A percentile compares a stretch with the other conserved stretches of the same genome.
Conservation (phyloP, 2,329 filamentous ascomycete genomes). For the Trichoderma atroviride region DNA sequence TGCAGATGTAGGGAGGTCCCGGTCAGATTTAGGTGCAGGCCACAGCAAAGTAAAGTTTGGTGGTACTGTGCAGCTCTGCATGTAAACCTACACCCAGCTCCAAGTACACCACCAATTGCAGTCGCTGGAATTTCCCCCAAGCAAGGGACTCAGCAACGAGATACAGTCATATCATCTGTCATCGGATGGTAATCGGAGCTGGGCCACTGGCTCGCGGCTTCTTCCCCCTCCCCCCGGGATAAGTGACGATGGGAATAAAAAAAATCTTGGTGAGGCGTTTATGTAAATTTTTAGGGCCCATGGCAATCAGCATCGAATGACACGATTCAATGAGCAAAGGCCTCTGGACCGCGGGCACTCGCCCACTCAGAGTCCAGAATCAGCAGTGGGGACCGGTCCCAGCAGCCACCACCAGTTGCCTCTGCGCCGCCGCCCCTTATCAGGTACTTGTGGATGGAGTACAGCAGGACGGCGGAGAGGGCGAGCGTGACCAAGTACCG, state of each 20-base stretch:
- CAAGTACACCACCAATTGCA: not conserved
- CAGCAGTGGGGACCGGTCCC: slow-evolving; percentile 7
- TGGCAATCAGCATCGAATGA: slow-evolving; percentile 23
- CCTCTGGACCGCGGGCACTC: slow-evolving; percentile 4
- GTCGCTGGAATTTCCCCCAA: not conserved
- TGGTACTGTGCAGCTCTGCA: not conserved
- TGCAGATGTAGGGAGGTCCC: not conserved
- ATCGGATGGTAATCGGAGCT: slow-evolving; percentile 27
- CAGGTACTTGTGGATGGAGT: slow-evolving; percentile 20
- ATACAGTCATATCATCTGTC: slow-evolving; percentile 25
- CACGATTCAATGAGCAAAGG: slow-evolving; percentile 26
- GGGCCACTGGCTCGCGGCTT: slow-evolving; percentile 9
- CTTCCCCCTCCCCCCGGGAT: not conserved
- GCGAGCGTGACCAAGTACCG: not conserved
- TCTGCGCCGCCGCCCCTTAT: slow-evolving; percentile 23
- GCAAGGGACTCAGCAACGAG: not conserved
- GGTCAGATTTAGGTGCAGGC: not conserved
- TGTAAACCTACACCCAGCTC: not conserved
- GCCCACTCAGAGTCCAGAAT: slow-evolving; percentile 17
- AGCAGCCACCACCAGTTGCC: slow-evolving; percentile 24
- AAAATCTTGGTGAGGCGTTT: slow-evolving; percentile 24
- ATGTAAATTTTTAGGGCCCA: slow-evolving; percentile 7
- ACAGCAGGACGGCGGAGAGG: not conserved
- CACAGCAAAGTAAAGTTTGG: not conserved
- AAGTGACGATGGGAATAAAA: not conserved